Conservation (phyloP, 176 grass and related monocot species). For the bread wheat (Triticum aestivum) region DNA sequence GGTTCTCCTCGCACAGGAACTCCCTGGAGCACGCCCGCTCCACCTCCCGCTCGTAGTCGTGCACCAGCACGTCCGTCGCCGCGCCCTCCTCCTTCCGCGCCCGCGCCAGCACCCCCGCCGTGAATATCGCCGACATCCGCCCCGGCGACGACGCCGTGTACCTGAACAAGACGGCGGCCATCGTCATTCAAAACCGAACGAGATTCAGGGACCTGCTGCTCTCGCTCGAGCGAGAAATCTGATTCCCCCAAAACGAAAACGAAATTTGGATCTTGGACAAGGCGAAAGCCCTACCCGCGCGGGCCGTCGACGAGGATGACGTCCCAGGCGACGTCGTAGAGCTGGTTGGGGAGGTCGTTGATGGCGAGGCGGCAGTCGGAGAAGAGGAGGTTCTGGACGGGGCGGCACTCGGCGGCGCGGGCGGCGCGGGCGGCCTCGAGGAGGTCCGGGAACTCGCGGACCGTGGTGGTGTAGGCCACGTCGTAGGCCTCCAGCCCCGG, state of each 20-base stretch:
- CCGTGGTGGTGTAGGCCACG: slow-evolving; percentile 80
- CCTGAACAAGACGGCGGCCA: not conserved
- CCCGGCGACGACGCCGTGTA: slow-evolving; percentile 71
- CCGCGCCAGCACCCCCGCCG: slow-evolving; percentile 77
- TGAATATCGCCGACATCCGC: slow-evolving; percentile 89
- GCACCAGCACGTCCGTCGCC: slow-evolving; percentile 74
- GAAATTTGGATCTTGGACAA: slow-evolving; percentile 1
- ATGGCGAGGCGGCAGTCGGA: slow-evolving; percentile 93
- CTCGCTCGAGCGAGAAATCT: not conserved
- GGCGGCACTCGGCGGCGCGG: slow-evolving; percentile 63
- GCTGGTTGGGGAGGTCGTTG: slow-evolving; percentile 91
- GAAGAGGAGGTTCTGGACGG: slow-evolving; percentile 93
- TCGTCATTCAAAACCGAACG: not conserved
- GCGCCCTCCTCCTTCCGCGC: slow-evolving; percentile 28
- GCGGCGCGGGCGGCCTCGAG: slow-evolving; percentile 49
- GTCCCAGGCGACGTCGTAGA: slow-evolving; percentile 90
- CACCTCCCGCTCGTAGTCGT: slow-evolving; percentile 87
- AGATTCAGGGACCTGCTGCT: not conserved
- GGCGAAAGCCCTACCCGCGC: slow-evolving; percentile 21
- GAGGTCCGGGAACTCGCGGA: slow-evolving; percentile 74
- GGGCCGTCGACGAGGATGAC: slow-evolving; percentile 95
- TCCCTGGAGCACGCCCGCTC: slow-evolving; percentile 74
- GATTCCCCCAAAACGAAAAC: not conserved
- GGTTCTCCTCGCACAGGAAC: slow-evolving; percentile 86
- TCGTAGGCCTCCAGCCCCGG: slow-evolving; percentile 93